phyloP scores from a whole-genome alignment of 345 rosid species.

The Kernera saxatilis region DNA sequence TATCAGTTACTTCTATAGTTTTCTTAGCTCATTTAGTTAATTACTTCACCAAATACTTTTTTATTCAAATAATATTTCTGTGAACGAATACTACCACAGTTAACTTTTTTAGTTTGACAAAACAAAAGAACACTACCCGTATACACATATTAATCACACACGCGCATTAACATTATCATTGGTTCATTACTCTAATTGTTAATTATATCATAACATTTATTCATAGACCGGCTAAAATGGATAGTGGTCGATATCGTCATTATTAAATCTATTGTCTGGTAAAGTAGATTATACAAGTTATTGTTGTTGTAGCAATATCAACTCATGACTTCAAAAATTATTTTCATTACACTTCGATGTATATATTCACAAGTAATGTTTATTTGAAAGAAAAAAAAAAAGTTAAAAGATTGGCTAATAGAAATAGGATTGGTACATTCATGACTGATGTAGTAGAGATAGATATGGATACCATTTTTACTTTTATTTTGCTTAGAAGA shows the following conservation, averaged over 20 bases:
- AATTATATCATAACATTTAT: not conserved
- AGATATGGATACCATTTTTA: constrained; percentile 3
- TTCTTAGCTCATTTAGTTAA: no score
- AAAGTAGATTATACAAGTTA: not conserved
- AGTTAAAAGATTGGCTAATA: not conserved
- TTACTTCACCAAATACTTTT: no score
- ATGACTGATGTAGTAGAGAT: not conserved
- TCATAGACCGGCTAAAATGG: not conserved
- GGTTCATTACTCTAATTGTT: not conserved
- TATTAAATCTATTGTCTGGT: not conserved
- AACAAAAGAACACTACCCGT: no score
- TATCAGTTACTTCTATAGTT: no score
- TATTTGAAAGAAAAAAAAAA: no score
- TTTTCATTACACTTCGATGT: not conserved
- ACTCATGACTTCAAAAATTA: not conserved
- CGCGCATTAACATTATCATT: not conserved
- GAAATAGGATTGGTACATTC: constrained; percentile 2
- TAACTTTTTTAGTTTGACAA: no score
- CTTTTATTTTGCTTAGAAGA: not conserved
- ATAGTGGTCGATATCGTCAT: not conserved
- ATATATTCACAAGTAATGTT: no score
- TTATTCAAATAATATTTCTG: no score
- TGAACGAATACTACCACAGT: no score
- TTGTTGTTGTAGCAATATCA: not conserved
- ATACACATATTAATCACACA: no score